Evolutionary conservation across 768 basidiomycete species (phyloP).

Genomic region (Cystobasidium ongulense): DNA sequence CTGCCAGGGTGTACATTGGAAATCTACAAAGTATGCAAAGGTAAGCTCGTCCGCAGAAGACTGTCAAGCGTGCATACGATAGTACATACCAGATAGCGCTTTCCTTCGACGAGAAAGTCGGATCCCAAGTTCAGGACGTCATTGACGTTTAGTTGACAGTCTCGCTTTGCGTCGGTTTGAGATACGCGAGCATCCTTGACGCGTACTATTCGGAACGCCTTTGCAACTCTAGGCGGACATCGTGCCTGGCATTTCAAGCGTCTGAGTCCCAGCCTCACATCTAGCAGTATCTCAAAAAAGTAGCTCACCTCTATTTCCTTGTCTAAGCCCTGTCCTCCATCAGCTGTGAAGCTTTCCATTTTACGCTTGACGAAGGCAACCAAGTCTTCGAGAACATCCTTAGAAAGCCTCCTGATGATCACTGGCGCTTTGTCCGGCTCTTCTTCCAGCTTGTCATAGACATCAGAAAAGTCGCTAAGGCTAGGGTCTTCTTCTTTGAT

Average conservation of each 20-base stretch:
- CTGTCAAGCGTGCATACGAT: neutral
- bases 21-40: constrained; percentile 45
- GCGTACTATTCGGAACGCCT: constrained; percentile 68
- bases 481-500: constrained; percentile 27
- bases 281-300: neutral
- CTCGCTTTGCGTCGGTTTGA: constrained; percentile 43
- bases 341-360: constrained; percentile 52
- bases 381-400: constrained; percentile 19
- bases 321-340: constrained; percentile 59
- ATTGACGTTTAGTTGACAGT: constrained; percentile 72
- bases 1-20: constrained; percentile 67
- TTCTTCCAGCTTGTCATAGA: constrained; percentile 30
- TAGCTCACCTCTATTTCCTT: constrained; percentile 59
- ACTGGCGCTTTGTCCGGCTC: constrained; percentile 45
- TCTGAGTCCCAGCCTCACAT: neutral
- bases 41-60: neutral
- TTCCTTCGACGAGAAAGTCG: constrained; percentile 56
- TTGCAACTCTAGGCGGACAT: constrained; percentile 67
- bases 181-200: constrained; percentile 53
- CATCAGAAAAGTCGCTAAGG: neutral
- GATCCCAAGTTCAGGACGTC: constrained; percentile 55
- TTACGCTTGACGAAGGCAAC: constrained; percentile 26
- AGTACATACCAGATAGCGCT: constrained; percentile 58
- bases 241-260: neutral
- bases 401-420: constrained; percentile 51